Conservation (phyloP, 345 rosid genomes). For the Eutrema heterophyllum region DNA sequence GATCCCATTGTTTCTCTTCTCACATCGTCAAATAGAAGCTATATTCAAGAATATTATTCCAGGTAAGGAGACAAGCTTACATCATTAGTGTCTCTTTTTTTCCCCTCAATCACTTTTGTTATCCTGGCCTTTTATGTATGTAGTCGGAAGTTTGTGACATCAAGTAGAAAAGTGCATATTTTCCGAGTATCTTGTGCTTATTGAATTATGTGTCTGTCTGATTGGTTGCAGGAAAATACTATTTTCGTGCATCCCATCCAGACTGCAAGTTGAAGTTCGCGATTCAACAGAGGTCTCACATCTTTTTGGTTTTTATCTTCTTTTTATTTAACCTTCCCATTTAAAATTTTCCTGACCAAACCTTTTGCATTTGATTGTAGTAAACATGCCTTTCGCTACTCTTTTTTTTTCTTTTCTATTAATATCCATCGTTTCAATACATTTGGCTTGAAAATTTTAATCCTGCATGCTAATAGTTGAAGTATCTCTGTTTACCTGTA, state of each 20-base stretch:
- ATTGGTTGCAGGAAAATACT: constrained; percentile 60
- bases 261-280: constrained; percentile 70
- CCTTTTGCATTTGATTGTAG: not conserved
- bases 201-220: not conserved
- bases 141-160: not conserved
- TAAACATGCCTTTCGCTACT: not conserved
- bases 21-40: constrained; percentile 66
- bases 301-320: constrained; percentile 16
- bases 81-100: not conserved
- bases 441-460: not conserved
- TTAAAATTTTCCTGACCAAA: constrained; percentile 1
- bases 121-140: constrained; percentile 3
- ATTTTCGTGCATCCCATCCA: constrained; percentile 75
- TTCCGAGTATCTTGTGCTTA: constrained; percentile 1
- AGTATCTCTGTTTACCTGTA: constrained; percentile 29
- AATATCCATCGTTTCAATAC: not conserved
- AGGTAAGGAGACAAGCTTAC: constrained; percentile 41
- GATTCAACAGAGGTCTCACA: constrained; percentile 72
- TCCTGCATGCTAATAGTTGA: constrained; percentile 1
- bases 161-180: constrained; percentile 1
- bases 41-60: constrained; percentile 81
- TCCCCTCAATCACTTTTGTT: not conserved
- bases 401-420: not conserved
- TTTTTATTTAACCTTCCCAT: not conserved
- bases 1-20: constrained; percentile 59